Evolutionary conservation across 2,329 filamentous ascomycete species (phyloP).

Genomic region (Rosellinia necatrix): DNA sequence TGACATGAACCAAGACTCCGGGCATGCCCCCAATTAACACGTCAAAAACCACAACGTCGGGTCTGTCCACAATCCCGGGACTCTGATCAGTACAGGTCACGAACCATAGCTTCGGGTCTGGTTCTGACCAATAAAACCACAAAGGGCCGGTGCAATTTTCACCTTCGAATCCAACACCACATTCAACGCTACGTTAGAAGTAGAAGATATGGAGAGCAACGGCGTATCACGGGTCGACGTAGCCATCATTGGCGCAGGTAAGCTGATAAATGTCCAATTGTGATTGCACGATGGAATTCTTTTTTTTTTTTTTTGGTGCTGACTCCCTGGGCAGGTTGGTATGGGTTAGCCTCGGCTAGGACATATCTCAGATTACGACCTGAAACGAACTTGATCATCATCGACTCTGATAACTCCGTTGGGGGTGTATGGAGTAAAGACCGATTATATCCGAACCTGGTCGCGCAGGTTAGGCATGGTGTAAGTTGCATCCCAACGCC

Average conservation of each 20-base stretch:
- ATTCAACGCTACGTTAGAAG: no score
- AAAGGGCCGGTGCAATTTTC: neutral
- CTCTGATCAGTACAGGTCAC: conserved; percentile 8
- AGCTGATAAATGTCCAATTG: neutral
- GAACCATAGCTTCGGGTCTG: conserved; percentile 14
- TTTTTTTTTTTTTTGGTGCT: no score
- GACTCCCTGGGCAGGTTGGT: conserved; percentile 28
- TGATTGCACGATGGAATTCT: neutral
- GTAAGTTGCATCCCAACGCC: conserved; percentile 19
- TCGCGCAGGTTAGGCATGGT: conserved; percentile 33
- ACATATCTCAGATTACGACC: conserved; percentile 34
- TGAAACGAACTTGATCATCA: conserved; percentile 31
- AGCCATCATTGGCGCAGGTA: conserved; percentile 35
- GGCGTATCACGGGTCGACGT: conserved; percentile 26
- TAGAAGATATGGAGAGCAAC: conserved; percentile 13
- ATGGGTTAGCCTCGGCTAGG: conserved; percentile 31
- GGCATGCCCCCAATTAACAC: conserved; percentile 14
- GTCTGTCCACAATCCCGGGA: conserved; percentile 13
- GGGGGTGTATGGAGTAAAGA: conserved; percentile 36
- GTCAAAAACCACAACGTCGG: conserved; percentile 21
- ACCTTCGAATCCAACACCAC: neutral
- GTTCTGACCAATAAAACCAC: neutral
- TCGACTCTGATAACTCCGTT: conserved; percentile 33
- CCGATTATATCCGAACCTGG: conserved; percentile 35
- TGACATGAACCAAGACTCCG: conserved; percentile 13